phyloP scores from a whole-genome alignment of 2,329 filamentous ascomycete species.

The Capronia epimyces region DNA sequence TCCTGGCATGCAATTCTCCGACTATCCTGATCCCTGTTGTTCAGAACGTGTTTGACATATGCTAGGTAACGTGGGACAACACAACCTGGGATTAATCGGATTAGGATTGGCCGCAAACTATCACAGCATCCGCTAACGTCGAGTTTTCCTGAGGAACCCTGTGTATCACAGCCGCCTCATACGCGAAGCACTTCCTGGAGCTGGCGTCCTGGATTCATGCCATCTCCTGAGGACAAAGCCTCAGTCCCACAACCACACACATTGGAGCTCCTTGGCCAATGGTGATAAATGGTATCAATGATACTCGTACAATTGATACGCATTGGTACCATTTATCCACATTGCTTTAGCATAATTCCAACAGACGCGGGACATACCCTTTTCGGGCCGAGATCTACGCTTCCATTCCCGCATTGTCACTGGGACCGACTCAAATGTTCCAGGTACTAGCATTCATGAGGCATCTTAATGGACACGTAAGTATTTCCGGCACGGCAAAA shows the following conservation, averaged over 20 bases:
- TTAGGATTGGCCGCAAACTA: neutral
- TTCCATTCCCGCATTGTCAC: neutral
- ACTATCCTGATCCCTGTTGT: constrained; percentile 8
- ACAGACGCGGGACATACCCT: neutral
- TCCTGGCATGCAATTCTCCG: constrained; percentile 18
- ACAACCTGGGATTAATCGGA: constrained; percentile 19
- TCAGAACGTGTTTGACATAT: constrained; percentile 25
- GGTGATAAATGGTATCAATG: no score
- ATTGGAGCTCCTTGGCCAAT: neutral
- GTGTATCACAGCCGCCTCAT: constrained; percentile 10
- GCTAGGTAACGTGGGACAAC: constrained; percentile 22
- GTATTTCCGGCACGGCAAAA: neutral
- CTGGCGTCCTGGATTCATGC: neutral
- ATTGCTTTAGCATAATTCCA: neutral
- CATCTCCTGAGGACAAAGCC: neutral
- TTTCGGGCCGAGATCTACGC: neutral
- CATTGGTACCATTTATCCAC: neutral
- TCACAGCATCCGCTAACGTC: constrained; percentile 1
- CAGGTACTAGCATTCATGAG: neutral
- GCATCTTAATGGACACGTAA: neutral
- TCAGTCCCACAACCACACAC: neutral
- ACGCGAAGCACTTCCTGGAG: neutral
- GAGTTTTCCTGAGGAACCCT: neutral
- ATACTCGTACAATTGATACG: no score
- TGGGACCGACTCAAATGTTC: neutral